Percentiles rank a stretch among this genome's conserved stretches.
phyloP scores from a whole-genome alignment of 805 yeast species.

The Nakazawaea anatomiae region DNA sequence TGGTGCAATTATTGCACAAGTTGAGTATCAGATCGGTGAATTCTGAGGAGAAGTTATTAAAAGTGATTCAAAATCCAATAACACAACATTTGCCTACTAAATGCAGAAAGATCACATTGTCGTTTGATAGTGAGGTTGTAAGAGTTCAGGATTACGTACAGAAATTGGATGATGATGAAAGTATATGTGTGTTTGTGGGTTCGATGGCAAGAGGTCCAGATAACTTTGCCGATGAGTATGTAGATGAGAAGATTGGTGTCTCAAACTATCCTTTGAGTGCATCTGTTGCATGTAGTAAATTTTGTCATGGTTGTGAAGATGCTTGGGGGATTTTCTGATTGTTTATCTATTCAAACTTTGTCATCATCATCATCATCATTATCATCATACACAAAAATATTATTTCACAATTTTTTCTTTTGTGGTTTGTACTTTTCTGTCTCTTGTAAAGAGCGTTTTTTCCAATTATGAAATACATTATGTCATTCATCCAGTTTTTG shows the following conservation, averaged over 20 bases:
- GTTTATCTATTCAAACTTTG: no score
- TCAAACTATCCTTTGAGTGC: conserved; percentile 95
- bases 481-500: background rate
- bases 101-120: conserved; percentile 87
- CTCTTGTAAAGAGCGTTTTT: background rate
- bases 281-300: conserved; percentile 95
- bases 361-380: no score
- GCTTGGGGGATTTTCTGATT: conserved; percentile 76
- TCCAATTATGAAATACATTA: background rate
- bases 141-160: conserved; percentile 84
- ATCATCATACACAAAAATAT: background rate
- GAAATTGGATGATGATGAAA: conserved; percentile 79
- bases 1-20: conserved; percentile 94
- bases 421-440: background rate
- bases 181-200: conserved; percentile 97
- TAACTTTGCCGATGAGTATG: conserved; percentile 93
- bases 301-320: conserved; percentile 98
- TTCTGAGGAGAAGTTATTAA: conserved; percentile 88
- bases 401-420: background rate
- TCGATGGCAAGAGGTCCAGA: conserved; percentile 99
- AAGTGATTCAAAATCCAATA: conserved; percentile 94
- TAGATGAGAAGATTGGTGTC: conserved; percentile 93
- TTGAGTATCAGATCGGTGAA: conserved; percentile 90
- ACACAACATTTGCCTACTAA: conserved; percentile 95
- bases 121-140: conserved; percentile 85